Conservation (phyloP, 2,329 filamentous ascomycete genomes). For the Calonectria henricotiae region DNA sequence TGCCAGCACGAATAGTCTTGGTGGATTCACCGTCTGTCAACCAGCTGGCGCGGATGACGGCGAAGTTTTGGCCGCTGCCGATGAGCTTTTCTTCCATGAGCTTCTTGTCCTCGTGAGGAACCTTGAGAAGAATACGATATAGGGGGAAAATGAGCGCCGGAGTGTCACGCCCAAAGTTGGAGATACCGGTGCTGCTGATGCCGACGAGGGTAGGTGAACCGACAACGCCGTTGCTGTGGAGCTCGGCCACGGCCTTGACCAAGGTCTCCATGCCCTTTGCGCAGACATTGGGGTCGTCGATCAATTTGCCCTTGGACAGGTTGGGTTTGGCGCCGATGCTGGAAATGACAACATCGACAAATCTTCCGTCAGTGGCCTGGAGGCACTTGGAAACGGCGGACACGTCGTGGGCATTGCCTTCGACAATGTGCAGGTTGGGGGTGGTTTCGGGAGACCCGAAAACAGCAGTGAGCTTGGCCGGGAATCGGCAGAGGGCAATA, state of each 20-base stretch:
- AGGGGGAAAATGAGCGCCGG: conserved; percentile 63
- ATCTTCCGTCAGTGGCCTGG: conserved; percentile 47
- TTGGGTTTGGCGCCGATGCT: conserved; percentile 63
- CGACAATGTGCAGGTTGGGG: conserved; percentile 62
- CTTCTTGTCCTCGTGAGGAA: conserved; percentile 66
- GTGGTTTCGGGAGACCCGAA: conserved; percentile 52
- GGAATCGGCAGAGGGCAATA: conserved; percentile 60
- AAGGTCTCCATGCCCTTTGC: conserved; percentile 62
- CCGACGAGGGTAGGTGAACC: conserved; percentile 57
- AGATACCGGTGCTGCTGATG: conserved; percentile 62
- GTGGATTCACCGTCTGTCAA: conserved; percentile 54
- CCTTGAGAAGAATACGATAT: conserved; percentile 61
- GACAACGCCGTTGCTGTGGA: conserved; percentile 50
- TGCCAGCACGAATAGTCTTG: conserved; percentile 56
- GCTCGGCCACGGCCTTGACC: conserved; percentile 58
- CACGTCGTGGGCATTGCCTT: conserved; percentile 67
- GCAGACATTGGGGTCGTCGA: conserved; percentile 67
- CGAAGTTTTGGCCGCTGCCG: conserved; percentile 55
- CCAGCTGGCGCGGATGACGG: conserved; percentile 59
- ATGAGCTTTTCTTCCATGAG: conserved; percentile 61
- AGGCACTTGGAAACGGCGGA: conserved; percentile 60
- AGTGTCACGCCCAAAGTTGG: conserved; percentile 58
- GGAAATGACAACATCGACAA: conserved; percentile 66
- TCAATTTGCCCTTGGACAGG: conserved; percentile 56
- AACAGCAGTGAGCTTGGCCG: conserved; percentile 64